Conservation (phyloP, 352 stramenopile genomes). For the Phytopythium oedochilum region DNA sequence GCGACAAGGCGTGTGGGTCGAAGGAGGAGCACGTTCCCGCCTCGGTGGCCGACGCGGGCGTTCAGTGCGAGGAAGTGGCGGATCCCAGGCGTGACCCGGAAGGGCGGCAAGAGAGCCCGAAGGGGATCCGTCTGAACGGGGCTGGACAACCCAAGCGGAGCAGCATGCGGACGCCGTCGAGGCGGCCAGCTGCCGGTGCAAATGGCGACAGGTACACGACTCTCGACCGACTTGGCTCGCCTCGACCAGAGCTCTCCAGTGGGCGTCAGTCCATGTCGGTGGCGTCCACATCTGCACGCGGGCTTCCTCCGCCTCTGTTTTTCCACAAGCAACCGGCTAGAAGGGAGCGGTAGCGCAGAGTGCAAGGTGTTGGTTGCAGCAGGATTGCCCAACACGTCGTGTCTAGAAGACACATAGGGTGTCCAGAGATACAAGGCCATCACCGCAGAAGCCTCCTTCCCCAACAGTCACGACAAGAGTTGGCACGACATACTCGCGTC, state of each 20-base stretch:
- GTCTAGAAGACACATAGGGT: too few species aligned
- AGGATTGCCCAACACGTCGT: too few species aligned
- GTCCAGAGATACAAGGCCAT: too few species aligned
- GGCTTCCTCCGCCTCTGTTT: slow-evolving; percentile 39
- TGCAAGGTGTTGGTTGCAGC: too few species aligned
- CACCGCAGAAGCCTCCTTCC: too few species aligned
- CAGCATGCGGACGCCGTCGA: neutral
- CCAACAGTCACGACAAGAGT: neutral
- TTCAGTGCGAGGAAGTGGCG: slow-evolving; percentile 25
- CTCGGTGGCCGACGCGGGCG: slow-evolving; percentile 15
- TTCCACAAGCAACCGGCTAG: slow-evolving; percentile 26
- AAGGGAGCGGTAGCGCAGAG: slow-evolving; percentile 7
- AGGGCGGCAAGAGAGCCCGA: neutral
- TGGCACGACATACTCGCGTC: neutral
- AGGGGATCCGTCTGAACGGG: neutral
- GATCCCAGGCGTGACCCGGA: neutral
- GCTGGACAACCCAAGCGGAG: neutral
- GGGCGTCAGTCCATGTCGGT: neutral
- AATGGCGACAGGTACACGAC: neutral
- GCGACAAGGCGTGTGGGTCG: neutral
- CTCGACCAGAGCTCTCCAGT: too few species aligned
- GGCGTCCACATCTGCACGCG: neutral
- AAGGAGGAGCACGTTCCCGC: neutral
- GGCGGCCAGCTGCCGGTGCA: neutral
- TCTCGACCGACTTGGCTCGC: neutral